A percentile compares a stretch with the other conserved stretches of the same genome.
Conservation (phyloP, 2,329 filamentous ascomycete genomes). For the Sporothrix brunneoviolacea region DNA sequence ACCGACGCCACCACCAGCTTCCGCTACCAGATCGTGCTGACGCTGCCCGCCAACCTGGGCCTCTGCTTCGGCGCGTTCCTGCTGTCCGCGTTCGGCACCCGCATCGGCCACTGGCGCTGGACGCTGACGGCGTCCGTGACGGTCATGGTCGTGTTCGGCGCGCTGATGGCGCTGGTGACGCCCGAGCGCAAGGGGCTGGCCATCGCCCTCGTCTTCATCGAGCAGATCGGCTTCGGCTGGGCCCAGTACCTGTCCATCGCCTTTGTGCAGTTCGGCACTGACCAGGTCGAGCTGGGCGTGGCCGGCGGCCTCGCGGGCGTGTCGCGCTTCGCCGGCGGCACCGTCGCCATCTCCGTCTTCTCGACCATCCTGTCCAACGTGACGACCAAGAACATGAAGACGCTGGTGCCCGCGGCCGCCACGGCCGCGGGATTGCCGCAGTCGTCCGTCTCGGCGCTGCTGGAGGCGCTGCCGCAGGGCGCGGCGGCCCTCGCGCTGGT, state of each 20-base stretch:
- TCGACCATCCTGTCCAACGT: constrained; percentile 35
- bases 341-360: constrained; percentile 35
- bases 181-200: constrained; percentile 38
- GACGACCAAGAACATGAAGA: constrained; percentile 24
- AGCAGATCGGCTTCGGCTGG: constrained; percentile 39
- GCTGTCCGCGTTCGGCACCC: constrained; percentile 34
- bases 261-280: constrained; percentile 42
- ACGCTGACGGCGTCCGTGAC: constrained; percentile 36
- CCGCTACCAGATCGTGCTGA: constrained; percentile 30
- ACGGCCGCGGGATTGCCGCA: constrained; percentile 29
- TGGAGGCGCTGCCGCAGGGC: constrained; percentile 24
- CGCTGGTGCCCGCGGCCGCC: constrained; percentile 29
- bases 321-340: constrained; percentile 36
- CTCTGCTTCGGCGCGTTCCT: constrained; percentile 36
- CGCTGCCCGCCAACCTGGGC: constrained; percentile 38
- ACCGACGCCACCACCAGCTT: constrained; percentile 29
- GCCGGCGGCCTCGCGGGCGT: constrained; percentile 37
- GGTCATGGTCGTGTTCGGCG: constrained; percentile 42
- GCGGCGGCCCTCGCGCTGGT: constrained; percentile 22
- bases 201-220: constrained; percentile 41
- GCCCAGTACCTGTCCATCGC: constrained; percentile 41
- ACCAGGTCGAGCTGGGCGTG: constrained; percentile 41
- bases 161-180: constrained; percentile 35
- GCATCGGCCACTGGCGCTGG: constrained; percentile 40
- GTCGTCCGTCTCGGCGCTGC: constrained; percentile 24